Percentiles rank a stretch among this genome's conserved stretches.
These are phyloP conservation scores for Carpinus viminea DNA, from an alignment of 306 rosid genomes.

Conservation along the genomic window DNA sequence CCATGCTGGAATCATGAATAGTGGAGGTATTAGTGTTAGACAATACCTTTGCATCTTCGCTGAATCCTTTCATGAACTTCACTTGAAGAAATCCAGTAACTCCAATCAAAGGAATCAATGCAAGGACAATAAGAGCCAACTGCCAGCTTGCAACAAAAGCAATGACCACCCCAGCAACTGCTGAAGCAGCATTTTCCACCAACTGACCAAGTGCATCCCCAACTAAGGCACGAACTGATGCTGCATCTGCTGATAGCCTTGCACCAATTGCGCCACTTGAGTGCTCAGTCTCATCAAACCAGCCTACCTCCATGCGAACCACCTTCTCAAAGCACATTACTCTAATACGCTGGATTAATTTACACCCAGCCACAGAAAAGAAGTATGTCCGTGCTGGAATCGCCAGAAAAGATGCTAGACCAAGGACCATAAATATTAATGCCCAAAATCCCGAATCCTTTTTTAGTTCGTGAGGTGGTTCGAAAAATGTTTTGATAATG, in stretches of 20 bases:
- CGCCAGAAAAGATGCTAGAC: conserved; percentile 33
- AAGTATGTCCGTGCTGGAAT: conserved; percentile 47
- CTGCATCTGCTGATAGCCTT: conserved; percentile 62
- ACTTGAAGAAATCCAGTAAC: conserved; percentile 45
- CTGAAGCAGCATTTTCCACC: conserved; percentile 51
- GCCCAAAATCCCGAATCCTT: conserved; percentile 20
- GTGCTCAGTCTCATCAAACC: conserved; percentile 35
- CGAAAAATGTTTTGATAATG: neutral
- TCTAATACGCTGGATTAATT: conserved; percentile 48
- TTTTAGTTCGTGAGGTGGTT: neutral
- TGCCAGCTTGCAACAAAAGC: conserved; percentile 58
- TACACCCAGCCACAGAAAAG: conserved; percentile 54
- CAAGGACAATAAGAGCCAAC: conserved; percentile 48
- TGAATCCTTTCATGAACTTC: conserved; percentile 48
- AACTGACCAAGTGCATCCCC: conserved; percentile 62
- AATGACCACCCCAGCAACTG: conserved; percentile 36
- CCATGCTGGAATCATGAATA: neutral
- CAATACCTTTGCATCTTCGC: conserved; percentile 58
- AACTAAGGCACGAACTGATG: conserved; percentile 47
- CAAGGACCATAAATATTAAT: conserved; percentile 39
- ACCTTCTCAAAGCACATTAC: conserved; percentile 49
- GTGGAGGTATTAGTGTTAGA: conserved; percentile 3
- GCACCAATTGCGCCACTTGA: conserved; percentile 60
- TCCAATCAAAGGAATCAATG: conserved; percentile 43
- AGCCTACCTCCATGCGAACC: conserved; percentile 50